A percentile compares a stretch with the other conserved stretches of the same genome.
These are phyloP conservation scores for Calonectria hongkongensis DNA, from an alignment of 2,329 filamentous ascomycete species.

Conservation along the genomic window DNA sequence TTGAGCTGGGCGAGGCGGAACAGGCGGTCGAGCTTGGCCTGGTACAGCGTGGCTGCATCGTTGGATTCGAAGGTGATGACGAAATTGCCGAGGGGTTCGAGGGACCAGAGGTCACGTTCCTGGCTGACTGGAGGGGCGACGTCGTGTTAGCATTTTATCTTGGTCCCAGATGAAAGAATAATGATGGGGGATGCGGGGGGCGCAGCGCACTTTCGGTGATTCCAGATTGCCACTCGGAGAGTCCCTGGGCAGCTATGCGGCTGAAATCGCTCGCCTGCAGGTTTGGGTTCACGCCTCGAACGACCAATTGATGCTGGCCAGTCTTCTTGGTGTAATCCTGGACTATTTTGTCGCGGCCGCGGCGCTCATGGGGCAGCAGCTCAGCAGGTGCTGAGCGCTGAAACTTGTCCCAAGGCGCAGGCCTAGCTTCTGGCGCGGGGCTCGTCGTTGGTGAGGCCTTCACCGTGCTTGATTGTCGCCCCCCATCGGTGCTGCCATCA, in stretches of 20 bases:
- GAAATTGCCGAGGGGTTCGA: slow-evolving; percentile 79
- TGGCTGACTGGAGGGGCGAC: slow-evolving; percentile 71
- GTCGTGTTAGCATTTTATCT: slow-evolving; percentile 21
- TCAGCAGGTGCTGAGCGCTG: slow-evolving; percentile 3
- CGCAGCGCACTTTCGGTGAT: slow-evolving; percentile 71
- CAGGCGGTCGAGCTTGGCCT: slow-evolving; percentile 61
- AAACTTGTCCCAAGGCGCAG: slow-evolving; percentile 7
- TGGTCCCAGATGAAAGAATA: too few species aligned
- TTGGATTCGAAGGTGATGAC: slow-evolving; percentile 79
- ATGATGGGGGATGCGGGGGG: too few species aligned
- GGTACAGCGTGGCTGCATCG: slow-evolving; percentile 77
- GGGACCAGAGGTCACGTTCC: slow-evolving; percentile 76
- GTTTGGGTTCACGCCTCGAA: slow-evolving; percentile 75
- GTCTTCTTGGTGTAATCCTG: slow-evolving; percentile 7
- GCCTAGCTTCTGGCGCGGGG: neutral
- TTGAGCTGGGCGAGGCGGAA: slow-evolving; percentile 57
- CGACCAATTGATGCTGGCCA: slow-evolving; percentile 67
- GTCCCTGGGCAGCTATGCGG: slow-evolving; percentile 78
- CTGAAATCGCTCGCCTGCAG: slow-evolving; percentile 82
- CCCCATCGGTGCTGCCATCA: neutral
- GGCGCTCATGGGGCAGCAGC: neutral
- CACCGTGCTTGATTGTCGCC: neutral
- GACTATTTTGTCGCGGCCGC: neutral
- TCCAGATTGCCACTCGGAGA: slow-evolving; percentile 80
- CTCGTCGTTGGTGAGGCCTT: neutral